phyloP scores from a whole-genome alignment of 1,284 basidiomycete species.

The Boletus nobilissimus region DNA sequence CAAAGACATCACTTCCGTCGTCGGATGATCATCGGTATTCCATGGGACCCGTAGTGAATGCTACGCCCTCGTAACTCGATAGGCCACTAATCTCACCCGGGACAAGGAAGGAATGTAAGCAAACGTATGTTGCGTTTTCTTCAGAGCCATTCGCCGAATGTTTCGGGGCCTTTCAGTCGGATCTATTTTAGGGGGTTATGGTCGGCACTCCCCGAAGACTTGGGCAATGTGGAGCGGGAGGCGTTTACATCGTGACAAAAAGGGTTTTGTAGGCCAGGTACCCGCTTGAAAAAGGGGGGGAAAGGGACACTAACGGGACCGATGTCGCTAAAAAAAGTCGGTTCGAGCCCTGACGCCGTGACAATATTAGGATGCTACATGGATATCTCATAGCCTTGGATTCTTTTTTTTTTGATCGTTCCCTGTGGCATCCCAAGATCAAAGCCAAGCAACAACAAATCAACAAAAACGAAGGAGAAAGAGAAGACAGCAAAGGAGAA shows the following conservation, averaged over 20 bases:
- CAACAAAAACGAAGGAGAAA: background rate
- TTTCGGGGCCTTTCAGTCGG: too few species aligned
- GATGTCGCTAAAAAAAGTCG: background rate
- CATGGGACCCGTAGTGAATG: background rate
- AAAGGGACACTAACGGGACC: background rate
- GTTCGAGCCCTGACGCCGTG: background rate
- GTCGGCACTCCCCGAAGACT: background rate
- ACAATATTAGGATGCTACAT: background rate
- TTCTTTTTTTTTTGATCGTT: background rate
- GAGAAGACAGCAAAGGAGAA: background rate
- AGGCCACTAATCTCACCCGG: too few species aligned
- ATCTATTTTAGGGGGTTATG: background rate
- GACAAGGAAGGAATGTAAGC: background rate
- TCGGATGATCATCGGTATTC: too few species aligned
- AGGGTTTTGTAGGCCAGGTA: background rate
- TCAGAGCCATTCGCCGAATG: too few species aligned
- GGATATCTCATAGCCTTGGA: too few species aligned
- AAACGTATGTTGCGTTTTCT: too few species aligned
- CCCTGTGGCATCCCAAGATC: background rate
- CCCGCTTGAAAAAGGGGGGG: background rate
- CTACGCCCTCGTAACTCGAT: too few species aligned
- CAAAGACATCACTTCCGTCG: too few species aligned
- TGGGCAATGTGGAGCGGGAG: background rate
- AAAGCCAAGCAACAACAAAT: background rate
- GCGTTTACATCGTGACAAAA: background rate